Base-by-base conservation (phyloP, 257 asterid genomes). In the Fraxinus anomala region DNA sequence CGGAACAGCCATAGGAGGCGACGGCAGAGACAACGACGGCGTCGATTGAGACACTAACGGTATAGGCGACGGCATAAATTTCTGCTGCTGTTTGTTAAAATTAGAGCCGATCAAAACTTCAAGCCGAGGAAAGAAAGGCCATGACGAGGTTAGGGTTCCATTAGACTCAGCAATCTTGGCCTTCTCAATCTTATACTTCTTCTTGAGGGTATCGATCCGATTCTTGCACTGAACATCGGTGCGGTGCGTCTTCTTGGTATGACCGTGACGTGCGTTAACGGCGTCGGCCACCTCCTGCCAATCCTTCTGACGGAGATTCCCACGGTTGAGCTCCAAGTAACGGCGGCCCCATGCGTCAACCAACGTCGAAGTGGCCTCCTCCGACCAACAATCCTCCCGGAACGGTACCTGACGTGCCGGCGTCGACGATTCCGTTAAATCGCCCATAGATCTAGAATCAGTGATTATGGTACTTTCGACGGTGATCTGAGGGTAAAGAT, bases 331-430 rank as follows among this genome's bases (percentile, higher is more conserved):
- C 68, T 83, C 87, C 84, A 91, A 0, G 82, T 86, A 91, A 11
- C 94, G 91, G 23, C 84, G 83, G 1, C 94, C 92, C 94, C 96
- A 91, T 6, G 92, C 85, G 66, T 91, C 90, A 11, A 91, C 89
- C 16, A 89, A 87, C 76, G 91, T 83, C 3, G 86, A 78, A 23
- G 96, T 91, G 2, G 92, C 92, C 76, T 89, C 96, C 86, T 89
- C 94, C 85, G 94, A 85, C 96, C 92, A 89, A 44, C 94, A 91
- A 76, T 89, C 94, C 82, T 91, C 96, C 0, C 96, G 91, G 79
- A 82, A 81, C 0, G 89, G 88, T 0, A 75, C 86, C 23, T 83
- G 86, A n/a, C 89, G 83, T 37, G 88, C 59, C 74, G 84, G 86
- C 49, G 80, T 82, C 24, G 84, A 82, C 59, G 91, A 73, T 72